A percentile compares a stretch with the other conserved stretches of the same genome.
phyloP scores from a whole-genome alignment of 2,329 filamentous ascomycete genomes.

The Curvularia hawaiiensis region DNA sequence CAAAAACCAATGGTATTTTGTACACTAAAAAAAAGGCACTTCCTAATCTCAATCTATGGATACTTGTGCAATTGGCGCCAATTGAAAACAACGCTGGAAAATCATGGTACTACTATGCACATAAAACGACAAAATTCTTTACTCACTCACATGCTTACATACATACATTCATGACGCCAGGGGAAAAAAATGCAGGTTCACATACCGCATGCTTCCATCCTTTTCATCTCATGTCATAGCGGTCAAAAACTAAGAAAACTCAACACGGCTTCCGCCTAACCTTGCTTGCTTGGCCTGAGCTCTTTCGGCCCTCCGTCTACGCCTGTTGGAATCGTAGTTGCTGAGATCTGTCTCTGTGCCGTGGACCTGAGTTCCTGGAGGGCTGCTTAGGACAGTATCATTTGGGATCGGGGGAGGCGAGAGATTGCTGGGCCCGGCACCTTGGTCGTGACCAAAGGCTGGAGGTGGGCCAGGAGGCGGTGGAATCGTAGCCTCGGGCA shows the following conservation, averaged over 20 bases:
- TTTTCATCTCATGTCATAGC: conserved; percentile 4
- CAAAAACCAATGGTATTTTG: conserved; percentile 1
- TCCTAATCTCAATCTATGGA: neutral
- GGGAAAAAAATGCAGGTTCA: conserved; percentile 3
- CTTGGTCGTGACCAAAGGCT: conserved; percentile 11
- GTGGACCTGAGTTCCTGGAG: conserved; percentile 41
- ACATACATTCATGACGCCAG: conserved; percentile 6
- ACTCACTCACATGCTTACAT: neutral
- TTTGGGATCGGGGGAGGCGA: conserved; percentile 44
- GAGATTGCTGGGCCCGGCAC: conserved; percentile 15
- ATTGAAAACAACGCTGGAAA: neutral
- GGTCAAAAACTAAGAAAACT: conserved; percentile 43
- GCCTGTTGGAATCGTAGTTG: conserved; percentile 47
- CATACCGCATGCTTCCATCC: neutral
- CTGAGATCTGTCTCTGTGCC: conserved; percentile 48
- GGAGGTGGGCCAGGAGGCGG: conserved; percentile 41
- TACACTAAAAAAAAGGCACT: neutral
- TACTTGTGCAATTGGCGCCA: neutral
- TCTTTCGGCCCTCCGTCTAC: conserved; percentile 47
- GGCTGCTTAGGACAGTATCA: conserved; percentile 44
- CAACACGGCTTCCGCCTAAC: conserved; percentile 45
- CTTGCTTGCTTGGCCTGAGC: conserved; percentile 46
- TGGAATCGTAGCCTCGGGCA: conserved; percentile 39
- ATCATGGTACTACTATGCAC: neutral
- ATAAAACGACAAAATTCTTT: neutral